Evolutionary conservation across 1,284 basidiomycete species (phyloP), one percentile per base, ranked within the genome.

Genomic region (Laetiporus sulphureus): DNA sequence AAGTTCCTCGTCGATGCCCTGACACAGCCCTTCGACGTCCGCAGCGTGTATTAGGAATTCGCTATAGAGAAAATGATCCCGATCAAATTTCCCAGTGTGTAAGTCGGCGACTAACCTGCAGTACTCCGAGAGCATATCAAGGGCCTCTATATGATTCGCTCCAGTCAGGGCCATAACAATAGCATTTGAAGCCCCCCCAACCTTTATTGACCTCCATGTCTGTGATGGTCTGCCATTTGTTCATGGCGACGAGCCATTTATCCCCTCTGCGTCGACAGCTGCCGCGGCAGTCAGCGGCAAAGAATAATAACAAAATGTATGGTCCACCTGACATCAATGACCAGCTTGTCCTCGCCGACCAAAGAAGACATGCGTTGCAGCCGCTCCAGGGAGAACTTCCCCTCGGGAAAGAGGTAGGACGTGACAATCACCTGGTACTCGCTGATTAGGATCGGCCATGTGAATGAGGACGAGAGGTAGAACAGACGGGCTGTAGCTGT

Each of bases 31-130:
- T 62, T 99, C 96, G 3, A 99, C 93, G 55, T 99, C 96, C 4
- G 96, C 96, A 0, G 96, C 95, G 63, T 99, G 96, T 32, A 99
- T 78, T 29, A 99, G 67, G 54, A 99, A 92, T 62, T 99, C 96
- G 54, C 92, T 95, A 58, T 33, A 52, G 46, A 49, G 45, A n/a
- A n/a, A 39, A 19, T 10, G 1, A 38, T 30, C 36, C 6, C 37
- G 35, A 1, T 33, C 40, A 13, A 8, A 22, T 12, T 16, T 4
- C 3, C 3, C 10, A 7, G 19, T n/a, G 18, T 5, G 2, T 13
- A 31, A 10, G 15, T 11, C n/a, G n/a, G n/a, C n/a, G 25, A 7
- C 64, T 47, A 43, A 82, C 90, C 86, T 86, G 72, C 88, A 93
- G 54, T 85, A 79, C 51, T 79, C 64, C 0, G 87, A 76, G 13